A percentile compares a stretch with the other conserved stretches of the same genome.
These are phyloP conservation scores for Debaryomycetaceae sp. DNA, from an alignment of 1,139 yeast species.

Conservation along the genomic window DNA sequence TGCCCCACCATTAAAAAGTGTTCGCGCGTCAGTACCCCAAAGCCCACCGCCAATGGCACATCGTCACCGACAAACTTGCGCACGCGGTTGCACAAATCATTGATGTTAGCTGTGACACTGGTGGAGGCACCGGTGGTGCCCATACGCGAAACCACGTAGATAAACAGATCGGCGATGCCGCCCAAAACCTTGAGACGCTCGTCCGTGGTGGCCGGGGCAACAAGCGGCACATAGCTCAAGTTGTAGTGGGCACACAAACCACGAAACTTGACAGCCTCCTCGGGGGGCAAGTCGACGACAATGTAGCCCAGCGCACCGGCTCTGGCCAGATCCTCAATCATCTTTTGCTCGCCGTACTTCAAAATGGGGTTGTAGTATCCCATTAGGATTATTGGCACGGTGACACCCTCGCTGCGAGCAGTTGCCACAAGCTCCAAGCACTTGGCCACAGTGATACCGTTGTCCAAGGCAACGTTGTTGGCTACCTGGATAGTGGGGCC, in stretches of 20 bases:
- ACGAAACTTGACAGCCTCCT: slow-evolving; percentile 89
- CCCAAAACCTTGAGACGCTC: slow-evolving; percentile 76
- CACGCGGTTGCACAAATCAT: slow-evolving; percentile 68
- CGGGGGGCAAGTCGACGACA: slow-evolving; percentile 95
- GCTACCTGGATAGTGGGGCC: slow-evolving; percentile 95
- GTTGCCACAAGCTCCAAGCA: slow-evolving; percentile 65
- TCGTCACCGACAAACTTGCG: slow-evolving; percentile 65
- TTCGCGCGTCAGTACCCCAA: slow-evolving; percentile 92
- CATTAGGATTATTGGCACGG: slow-evolving; percentile 87
- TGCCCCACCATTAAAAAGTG: slow-evolving; percentile 79
- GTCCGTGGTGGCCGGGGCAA: slow-evolving; percentile 94
- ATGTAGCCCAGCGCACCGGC: slow-evolving; percentile 97
- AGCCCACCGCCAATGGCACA: slow-evolving; percentile 92
- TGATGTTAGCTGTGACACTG: slow-evolving; percentile 60
- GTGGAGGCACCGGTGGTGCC: slow-evolving; percentile 91
- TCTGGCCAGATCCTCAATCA: slow-evolving; percentile 68
- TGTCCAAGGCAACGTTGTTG: slow-evolving; percentile 70
- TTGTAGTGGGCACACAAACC: slow-evolving; percentile 63
- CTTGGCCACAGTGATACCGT: slow-evolving; percentile 69
- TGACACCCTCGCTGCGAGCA: slow-evolving; percentile 81
- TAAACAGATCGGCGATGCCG: slow-evolving; percentile 87
- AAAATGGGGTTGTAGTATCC: slow-evolving; percentile 96
- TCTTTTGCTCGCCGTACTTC: slow-evolving; percentile 81
- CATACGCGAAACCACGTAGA: slow-evolving; percentile 95
- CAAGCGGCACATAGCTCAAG: slow-evolving; percentile 83